A percentile compares a stretch with the other conserved stretches of the same genome.
Conservation (phyloP, 805 yeast genomes). For the Lipomyces sp. region DNA sequence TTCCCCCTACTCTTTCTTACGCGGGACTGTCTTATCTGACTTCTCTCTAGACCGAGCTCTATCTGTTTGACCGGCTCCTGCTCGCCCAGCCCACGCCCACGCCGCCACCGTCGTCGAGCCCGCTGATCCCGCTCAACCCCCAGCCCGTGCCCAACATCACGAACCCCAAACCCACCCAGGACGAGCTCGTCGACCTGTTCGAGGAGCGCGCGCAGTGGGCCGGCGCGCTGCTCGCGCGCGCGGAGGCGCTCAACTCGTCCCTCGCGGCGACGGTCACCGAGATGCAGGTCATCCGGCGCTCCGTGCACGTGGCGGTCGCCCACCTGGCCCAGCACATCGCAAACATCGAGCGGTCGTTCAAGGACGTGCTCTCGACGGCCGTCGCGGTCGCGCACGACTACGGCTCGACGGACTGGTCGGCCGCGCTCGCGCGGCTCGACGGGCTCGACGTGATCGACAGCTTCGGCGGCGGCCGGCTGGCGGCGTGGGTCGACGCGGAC, state of each 20-base stretch:
- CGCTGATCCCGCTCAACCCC: constrained; percentile 24
- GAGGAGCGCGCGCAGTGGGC: constrained; percentile 25
- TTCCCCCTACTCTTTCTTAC: not conserved
- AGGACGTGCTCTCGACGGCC: constrained; percentile 29
- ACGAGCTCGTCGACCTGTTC: constrained; percentile 22
- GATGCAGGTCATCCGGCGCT: constrained; percentile 29
- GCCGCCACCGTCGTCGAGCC: constrained; percentile 21
- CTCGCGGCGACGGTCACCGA: constrained; percentile 18
- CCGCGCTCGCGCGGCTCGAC: constrained; percentile 14
- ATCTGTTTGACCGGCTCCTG: constrained; percentile 20
- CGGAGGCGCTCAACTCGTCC: constrained; percentile 20
- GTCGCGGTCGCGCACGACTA: constrained; percentile 30
- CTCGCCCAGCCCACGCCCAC: constrained; percentile 24
- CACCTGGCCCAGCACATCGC: constrained; percentile 32
- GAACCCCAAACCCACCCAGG: constrained; percentile 17
- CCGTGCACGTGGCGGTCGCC: constrained; percentile 32
- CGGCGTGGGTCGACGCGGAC: constrained; percentile 28
- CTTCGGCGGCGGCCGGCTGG: constrained; percentile 26
- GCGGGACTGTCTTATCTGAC: not conserved
- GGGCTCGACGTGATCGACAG: constrained; percentile 13
- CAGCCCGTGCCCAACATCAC: constrained; percentile 25
- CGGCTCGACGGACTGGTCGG: constrained; percentile 26
- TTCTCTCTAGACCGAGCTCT: constrained; percentile 20
- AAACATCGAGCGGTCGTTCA: constrained; percentile 29
- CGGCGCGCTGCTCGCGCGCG: constrained; percentile 18